Base-by-base conservation (phyloP, 805 yeast species). In the Barnettozyma botsteinii region DNA sequence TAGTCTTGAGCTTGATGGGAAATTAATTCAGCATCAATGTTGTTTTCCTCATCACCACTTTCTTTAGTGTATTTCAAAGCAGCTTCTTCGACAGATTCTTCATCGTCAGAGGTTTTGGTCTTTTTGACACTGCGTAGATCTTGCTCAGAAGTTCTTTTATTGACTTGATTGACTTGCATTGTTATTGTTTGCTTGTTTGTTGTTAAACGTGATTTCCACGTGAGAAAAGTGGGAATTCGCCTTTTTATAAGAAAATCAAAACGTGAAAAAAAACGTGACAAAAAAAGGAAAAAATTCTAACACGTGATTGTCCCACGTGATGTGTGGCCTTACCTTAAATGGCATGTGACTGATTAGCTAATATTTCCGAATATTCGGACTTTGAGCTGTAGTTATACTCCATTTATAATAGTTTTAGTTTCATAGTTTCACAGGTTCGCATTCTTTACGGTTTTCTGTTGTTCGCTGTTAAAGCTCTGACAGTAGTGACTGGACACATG, bases 161-260 rank as follows among this genome's bases (percentile, higher is more conserved):
- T 46, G 19, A 41, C 50, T 41, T 43, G 49, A 42, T 45, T 27
- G 12, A 33, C 13, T 26, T 26, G 6, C 22, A 18, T 32, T 31
- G 27, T 30, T 30, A 6, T 20, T 35, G 33, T n/a, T 11, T 33
- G 38, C n/a, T 33, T 31, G 27, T 19, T 17, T 18, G 4, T 21
- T 11, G 6, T 17, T 38, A 42, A 45, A 44, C 48, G 50, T 49
- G 48, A 49, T 47, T 23, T 38, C 51, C 59, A 55, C 60, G 60
- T 55, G 60, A 52, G 52, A 45, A 45, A 43, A 20, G 15, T 21
- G 19, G 34, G 13, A 31, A 10, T 3, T 28, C 33, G n/a, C 13
- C 24, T 28, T 36, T 36, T 38, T 35, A 34, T 32, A 31, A 17
- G 33, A 23, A 9, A 24, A 20, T 24, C 11, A 14, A 18, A 27